Conservation (phyloP, 306 rosid genomes). For the Citrullus colocynthis region DNA sequence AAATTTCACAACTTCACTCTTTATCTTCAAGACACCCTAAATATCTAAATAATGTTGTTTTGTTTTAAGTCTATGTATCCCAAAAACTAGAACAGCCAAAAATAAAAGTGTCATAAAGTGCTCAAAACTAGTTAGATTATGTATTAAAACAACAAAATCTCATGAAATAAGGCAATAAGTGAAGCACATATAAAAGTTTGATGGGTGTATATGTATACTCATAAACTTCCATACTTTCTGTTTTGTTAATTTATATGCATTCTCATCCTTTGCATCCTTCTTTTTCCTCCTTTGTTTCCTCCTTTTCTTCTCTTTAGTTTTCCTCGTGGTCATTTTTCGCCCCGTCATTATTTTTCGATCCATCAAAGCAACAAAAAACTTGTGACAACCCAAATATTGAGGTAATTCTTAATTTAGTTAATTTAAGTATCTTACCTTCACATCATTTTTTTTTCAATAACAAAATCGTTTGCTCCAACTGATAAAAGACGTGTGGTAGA, state of each 20-base stretch:
- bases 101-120: not conserved
- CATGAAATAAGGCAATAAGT: not conserved
- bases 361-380: constrained; percentile 29
- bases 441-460: constrained; percentile 30
- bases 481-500: constrained; percentile 30
- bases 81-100: not conserved
- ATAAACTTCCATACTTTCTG: not conserved
- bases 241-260: not conserved
- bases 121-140: not conserved
- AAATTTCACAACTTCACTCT: too few species aligned
- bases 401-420: too few species aligned
- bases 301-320: not conserved
- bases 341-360: constrained; percentile 20
- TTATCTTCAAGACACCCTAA: too few species aligned
- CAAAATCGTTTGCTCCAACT: constrained; percentile 21
- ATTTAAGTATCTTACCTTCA: constrained; percentile 19
- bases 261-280: constrained; percentile 31
- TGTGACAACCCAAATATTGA: too few species aligned
- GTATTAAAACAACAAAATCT: not conserved
- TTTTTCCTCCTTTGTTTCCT: not conserved
- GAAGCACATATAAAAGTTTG: not conserved
- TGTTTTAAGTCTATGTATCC: too few species aligned
- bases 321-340: not conserved
- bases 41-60: too few species aligned
- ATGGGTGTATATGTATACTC: too few species aligned